These are phyloP conservation scores for Backusella tuberculispora DNA, from an alignment of 192 early-diverging fungal genomes.

Conservation along the genomic window DNA sequence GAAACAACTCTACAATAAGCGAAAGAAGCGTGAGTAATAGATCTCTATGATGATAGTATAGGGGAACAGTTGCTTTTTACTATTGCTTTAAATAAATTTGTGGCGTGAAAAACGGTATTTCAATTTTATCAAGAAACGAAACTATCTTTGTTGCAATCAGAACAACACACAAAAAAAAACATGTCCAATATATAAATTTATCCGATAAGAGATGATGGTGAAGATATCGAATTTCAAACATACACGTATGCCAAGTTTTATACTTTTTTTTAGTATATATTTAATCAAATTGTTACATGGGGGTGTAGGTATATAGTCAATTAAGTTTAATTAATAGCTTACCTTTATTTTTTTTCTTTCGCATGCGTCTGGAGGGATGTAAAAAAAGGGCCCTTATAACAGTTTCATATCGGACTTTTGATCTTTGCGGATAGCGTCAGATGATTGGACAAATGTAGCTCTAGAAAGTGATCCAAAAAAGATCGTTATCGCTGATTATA, in stretches of 20 bases:
- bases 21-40: constrained; percentile 1
- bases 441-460: background rate
- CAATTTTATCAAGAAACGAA: background rate
- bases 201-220: background rate
- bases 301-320: no score
- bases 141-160: background rate
- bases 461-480: constrained; percentile 4
- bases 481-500: constrained; percentile 2
- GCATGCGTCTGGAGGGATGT: background rate
- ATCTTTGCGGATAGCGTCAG: constrained; percentile 10
- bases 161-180: background rate
- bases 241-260: no score
- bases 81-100: background rate
- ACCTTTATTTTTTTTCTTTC: no score
- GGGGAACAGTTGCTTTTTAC: background rate
- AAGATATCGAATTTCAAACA: no score
- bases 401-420: constrained; percentile 7
- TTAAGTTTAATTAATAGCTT: no score
- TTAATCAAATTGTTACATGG: no score
- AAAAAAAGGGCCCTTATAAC: background rate
- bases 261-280: no score
- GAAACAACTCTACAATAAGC: background rate
- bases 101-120: constrained; percentile 4
- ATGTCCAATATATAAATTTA: constrained; percentile 1
- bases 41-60: background rate